A percentile compares a stretch with the other conserved stretches of the same genome.
These are phyloP conservation scores for Boletus subparvulus DNA, from an alignment of 768 basidiomycete genomes.

Conservation along the genomic window DNA sequence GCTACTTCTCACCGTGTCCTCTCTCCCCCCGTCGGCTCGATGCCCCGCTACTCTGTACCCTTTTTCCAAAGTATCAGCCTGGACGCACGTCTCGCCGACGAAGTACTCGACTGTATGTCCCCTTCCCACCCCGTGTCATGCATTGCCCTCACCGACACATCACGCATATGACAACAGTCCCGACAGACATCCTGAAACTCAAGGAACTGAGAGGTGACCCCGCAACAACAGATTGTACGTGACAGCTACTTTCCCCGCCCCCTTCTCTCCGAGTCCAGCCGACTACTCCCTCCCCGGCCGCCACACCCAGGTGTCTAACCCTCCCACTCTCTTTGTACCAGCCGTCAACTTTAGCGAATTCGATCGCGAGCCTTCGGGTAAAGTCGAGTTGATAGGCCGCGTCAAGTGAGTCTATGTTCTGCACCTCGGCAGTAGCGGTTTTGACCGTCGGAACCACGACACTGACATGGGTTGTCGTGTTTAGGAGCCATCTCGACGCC, in stretches of 20 bases:
- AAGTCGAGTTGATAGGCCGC: slow-evolving; percentile 72
- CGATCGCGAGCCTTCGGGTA: slow-evolving; percentile 63
- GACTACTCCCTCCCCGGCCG: too few relatives aligned
- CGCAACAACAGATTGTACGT: slow-evolving; percentile 62
- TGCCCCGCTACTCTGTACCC: slow-evolving; percentile 77
- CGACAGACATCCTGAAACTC: slow-evolving; percentile 61
- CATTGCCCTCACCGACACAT: neutral
- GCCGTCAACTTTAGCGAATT: slow-evolving; percentile 82
- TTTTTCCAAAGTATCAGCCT: slow-evolving; percentile 83
- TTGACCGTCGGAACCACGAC: neutral
- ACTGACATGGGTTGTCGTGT: neutral
- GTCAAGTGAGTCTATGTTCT: slow-evolving; percentile 57
- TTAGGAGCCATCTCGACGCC: slow-evolving; percentile 83
- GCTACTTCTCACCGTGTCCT: slow-evolving; percentile 83
- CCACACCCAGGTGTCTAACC: neutral
- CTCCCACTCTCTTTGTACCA: slow-evolving; percentile 24
- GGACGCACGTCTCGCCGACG: slow-evolving; percentile 47
- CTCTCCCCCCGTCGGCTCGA: slow-evolving; percentile 53
- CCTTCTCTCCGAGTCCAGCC: too few relatives aligned
- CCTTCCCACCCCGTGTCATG: neutral
- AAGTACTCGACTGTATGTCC: slow-evolving; percentile 47
- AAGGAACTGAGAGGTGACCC: slow-evolving; percentile 55
- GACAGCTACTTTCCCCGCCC: neutral
- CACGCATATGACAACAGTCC: slow-evolving; percentile 42
- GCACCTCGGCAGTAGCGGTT: neutral